Evolutionary conservation across 164 flowering plant genomes (phyloP).

Genomic region (Nymphaea thermarum): DNA sequence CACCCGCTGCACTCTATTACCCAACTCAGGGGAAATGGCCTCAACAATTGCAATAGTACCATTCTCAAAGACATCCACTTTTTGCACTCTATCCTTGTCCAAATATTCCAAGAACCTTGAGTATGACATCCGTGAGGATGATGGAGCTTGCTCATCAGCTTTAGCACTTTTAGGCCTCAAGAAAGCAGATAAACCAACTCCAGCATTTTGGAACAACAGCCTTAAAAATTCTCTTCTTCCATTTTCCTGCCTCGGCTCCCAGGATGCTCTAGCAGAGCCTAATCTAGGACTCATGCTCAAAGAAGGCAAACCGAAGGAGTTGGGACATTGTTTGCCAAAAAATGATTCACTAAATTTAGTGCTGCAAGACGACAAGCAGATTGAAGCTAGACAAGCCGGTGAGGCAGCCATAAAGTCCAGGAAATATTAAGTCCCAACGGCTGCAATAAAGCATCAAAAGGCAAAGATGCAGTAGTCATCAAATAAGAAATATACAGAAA

Average conservation of each 20-base stretch:
- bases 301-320: slow-evolving; percentile 27
- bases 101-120: slow-evolving; percentile 86
- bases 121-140: slow-evolving; percentile 91
- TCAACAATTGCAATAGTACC: slow-evolving; percentile 96
- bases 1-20: slow-evolving; percentile 79
- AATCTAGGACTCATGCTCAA: slow-evolving; percentile 17
- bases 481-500: too few relatives aligned
- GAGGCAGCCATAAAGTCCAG: slow-evolving; percentile 48
- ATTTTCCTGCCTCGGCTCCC: slow-evolving; percentile 33
- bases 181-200: slow-evolving; percentile 46
- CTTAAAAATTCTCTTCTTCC: slow-evolving; percentile 75
- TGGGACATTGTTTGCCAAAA: slow-evolving; percentile 25
- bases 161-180: slow-evolving; percentile 29
- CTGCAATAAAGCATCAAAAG: too few relatives aligned
- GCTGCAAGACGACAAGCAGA: slow-evolving; percentile 32
- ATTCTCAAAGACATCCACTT: slow-evolving; percentile 85
- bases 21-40: slow-evolving; percentile 83
- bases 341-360: slow-evolving; percentile 22
- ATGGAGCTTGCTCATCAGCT: slow-evolving; percentile 95
- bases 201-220: slow-evolving; percentile 64
- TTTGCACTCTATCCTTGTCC: slow-evolving; percentile 69
- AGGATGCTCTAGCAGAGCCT: slow-evolving; percentile 39
- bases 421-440: too few relatives aligned
- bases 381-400: slow-evolving; percentile 62
- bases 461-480: too few relatives aligned